These are phyloP conservation scores for Tranzscheliella williamsii DNA, from an alignment of 1,284 basidiomycete species.

Conservation along the genomic window DNA sequence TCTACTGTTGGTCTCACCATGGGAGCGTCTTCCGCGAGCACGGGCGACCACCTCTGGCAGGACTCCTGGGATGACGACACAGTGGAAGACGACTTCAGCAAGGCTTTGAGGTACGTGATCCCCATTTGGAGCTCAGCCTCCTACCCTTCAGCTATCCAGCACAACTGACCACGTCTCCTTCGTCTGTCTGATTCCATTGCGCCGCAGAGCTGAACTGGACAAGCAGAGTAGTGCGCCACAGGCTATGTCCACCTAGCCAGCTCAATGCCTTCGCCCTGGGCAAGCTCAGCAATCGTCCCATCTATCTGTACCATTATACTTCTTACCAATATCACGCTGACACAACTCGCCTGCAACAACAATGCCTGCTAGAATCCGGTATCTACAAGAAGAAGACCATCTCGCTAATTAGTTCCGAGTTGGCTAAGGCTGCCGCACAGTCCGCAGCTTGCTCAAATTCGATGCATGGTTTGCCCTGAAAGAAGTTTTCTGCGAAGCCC, in stretches of 20 bases:
- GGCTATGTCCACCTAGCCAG: constrained; percentile 41
- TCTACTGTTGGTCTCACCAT: constrained; percentile 36
- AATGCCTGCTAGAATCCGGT: too few species aligned
- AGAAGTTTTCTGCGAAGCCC: too few species aligned
- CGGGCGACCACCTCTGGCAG: constrained; percentile 80
- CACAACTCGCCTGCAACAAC: too few species aligned
- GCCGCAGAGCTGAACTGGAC: constrained; percentile 57
- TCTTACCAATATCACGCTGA: not conserved
- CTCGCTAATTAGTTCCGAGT: constrained; percentile 9
- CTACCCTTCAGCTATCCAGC: not conserved
- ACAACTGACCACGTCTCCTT: too few species aligned
- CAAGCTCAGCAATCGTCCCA: not conserved
- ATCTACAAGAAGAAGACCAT: constrained; percentile 21
- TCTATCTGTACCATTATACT: not conserved
- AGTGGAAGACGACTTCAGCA: constrained; percentile 94
- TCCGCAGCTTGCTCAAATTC: constrained; percentile 27
- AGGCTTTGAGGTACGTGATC: constrained; percentile 78
- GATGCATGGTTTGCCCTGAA: too few species aligned
- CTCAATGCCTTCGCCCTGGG: not conserved
- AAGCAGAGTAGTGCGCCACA: constrained; percentile 37
- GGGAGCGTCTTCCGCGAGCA: constrained; percentile 31
- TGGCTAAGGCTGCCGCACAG: constrained; percentile 19
- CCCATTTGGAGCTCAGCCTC: not conserved
- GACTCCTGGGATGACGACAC: constrained; percentile 99
- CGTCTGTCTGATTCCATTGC: constrained; percentile 9